phyloP scores from a whole-genome alignment of 2,329 filamentous ascomycete genomes.

The Penicillium griseofulvum region DNA sequence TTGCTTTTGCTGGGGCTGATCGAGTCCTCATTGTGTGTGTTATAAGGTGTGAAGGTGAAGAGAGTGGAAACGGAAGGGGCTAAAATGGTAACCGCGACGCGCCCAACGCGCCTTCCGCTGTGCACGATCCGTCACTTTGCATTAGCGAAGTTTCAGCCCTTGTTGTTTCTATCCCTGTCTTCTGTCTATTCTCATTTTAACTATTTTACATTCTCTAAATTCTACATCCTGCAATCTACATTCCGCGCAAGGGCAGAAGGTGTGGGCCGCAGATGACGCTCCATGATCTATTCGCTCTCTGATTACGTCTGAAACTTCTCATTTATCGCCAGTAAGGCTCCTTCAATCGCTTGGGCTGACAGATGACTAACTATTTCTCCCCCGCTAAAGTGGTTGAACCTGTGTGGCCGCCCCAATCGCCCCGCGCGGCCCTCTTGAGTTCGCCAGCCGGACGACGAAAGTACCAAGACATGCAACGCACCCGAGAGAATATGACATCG shows the following conservation, averaged over 20 bases:
- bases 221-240: neutral
- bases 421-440: conserved; percentile 60
- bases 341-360: neutral
- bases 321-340: neutral
- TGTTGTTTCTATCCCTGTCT: conserved; percentile 4
- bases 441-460: conserved; percentile 78
- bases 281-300: conserved; percentile 9
- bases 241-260: conserved; percentile 10
- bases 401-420: conserved; percentile 63
- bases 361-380: conserved; percentile 8
- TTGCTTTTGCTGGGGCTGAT: conserved; percentile 19
- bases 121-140: conserved; percentile 22
- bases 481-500: conserved; percentile 66
- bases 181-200: neutral
- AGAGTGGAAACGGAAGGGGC: conserved; percentile 9
- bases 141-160: conserved; percentile 9
- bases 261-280: conserved; percentile 19
- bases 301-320: conserved; percentile 6
- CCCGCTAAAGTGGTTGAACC: conserved; percentile 40
- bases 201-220: neutral
- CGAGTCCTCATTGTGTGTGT: conserved; percentile 29
- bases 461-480: conserved; percentile 66
- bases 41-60: conserved; percentile 4
- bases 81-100: conserved; percentile 28
- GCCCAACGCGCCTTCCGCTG: conserved; percentile 22